A percentile compares a stretch with the other conserved stretches of the same genome.
phyloP scores from a whole-genome alignment of 1,139 yeast species.

The Pichia sp. region DNA sequence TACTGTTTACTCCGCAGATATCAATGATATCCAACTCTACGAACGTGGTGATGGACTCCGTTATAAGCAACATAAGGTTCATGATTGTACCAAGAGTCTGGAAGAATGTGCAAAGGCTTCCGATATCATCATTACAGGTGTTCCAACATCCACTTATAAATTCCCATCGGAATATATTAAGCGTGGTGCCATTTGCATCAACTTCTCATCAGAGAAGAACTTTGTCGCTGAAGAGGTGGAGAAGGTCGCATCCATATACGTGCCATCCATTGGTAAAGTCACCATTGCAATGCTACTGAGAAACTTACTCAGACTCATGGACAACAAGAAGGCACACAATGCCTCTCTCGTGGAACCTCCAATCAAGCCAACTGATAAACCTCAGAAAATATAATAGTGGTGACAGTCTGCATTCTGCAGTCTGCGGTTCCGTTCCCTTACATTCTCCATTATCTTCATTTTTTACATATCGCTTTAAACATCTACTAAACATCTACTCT shows the following conservation, averaged over 20 bases:
- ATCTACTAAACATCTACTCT: background rate
- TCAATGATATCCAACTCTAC: conserved; percentile 80
- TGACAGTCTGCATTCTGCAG: too few relatives aligned
- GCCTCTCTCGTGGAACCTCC: conserved; percentile 13
- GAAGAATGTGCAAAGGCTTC: conserved; percentile 66
- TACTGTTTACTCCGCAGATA: conserved; percentile 84
- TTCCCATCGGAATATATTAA: conserved; percentile 75
- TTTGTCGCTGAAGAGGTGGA: conserved; percentile 68
- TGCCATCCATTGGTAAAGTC: conserved; percentile 93
- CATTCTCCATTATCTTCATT: too few relatives aligned
- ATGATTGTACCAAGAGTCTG: conserved; percentile 48
- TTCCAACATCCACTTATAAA: conserved; percentile 74
- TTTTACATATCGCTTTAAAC: too few relatives aligned
- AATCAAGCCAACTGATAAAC: conserved; percentile 13
- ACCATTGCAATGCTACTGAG: conserved; percentile 91
- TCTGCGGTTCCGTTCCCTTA: too few relatives aligned
- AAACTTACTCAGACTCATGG: conserved; percentile 72
- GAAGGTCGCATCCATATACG: conserved; percentile 80
- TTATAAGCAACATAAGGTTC: conserved; percentile 76
- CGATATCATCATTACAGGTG: conserved; percentile 94
- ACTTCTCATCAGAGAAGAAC: conserved; percentile 84
- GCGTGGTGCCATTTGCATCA: conserved; percentile 89
- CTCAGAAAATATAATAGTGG: conserved; percentile 10
- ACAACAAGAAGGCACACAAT: conserved; percentile 39
- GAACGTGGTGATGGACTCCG: conserved; percentile 90